Percentiles rank a stretch among this genome's conserved stretches.
Conservation (phyloP, 2,329 filamentous ascomycete species). For the Ceratocystis papillata region DNA sequence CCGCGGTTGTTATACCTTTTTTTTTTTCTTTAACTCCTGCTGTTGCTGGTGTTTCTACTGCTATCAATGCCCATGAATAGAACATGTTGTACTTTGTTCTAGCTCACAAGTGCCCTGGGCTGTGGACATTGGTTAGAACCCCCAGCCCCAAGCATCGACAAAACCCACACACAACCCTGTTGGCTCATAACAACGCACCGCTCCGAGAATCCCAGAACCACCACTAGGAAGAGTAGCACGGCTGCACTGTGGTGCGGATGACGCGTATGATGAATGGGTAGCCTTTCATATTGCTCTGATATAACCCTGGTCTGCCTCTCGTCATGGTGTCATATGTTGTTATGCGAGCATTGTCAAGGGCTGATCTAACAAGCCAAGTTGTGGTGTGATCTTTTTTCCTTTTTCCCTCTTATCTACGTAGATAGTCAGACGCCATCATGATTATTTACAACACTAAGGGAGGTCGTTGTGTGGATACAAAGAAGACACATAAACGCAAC, state of each 20-base stretch:
- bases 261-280: neutral
- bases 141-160: neutral
- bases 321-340: slow-evolving; percentile 4
- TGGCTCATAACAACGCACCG: slow-evolving; percentile 6
- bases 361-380: slow-evolving; percentile 7
- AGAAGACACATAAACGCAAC: neutral
- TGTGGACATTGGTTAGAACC: neutral
- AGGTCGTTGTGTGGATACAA: neutral
- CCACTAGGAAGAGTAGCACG: neutral
- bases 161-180: neutral
- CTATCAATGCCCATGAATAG: neutral
- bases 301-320: neutral
- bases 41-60: neutral
- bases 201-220: neutral
- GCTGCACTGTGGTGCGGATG: neutral
- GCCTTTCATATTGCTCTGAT: slow-evolving; percentile 3
- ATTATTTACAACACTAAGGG: neutral
- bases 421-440: neutral
- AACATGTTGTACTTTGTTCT: neutral
- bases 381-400: slow-evolving; percentile 6
- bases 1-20: neutral
- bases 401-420: neutral
- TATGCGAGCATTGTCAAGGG: slow-evolving; percentile 5
- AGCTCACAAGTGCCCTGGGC: neutral
- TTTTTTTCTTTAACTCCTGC: neutral